Percentiles rank a stretch among this genome's conserved stretches.
phyloP scores from a whole-genome alignment of 192 early-diverging fungal genomes.

The Chytriomyces sp. region DNA sequence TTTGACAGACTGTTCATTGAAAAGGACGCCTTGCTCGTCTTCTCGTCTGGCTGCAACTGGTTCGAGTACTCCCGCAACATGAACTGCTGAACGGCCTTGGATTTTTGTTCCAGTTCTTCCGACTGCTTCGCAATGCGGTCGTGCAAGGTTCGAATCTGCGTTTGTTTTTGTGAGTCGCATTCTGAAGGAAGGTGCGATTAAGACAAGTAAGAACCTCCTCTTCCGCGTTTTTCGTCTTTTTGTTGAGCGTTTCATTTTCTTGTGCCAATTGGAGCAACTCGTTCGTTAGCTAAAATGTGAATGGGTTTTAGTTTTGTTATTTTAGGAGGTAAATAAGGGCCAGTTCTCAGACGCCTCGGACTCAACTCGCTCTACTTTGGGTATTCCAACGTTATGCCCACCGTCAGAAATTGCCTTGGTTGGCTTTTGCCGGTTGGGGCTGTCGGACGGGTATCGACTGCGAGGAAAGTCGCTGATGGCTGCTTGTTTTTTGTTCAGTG shows the following conservation, averaged over 20 bases:
- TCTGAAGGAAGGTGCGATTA: not conserved
- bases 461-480: not conserved
- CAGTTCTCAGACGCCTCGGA: not conserved
- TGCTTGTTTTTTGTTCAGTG: not conserved
- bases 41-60: constrained; percentile 56
- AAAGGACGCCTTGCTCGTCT: constrained; percentile 36
- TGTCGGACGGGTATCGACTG: constrained; percentile 21
- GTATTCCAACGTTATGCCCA: constrained; percentile 28
- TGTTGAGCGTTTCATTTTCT: constrained; percentile 59
- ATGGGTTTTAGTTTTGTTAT: not conserved
- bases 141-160: constrained; percentile 41
- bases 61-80: constrained; percentile 52
- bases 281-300: constrained; percentile 41
- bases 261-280: constrained; percentile 51
- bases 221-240: constrained; percentile 47
- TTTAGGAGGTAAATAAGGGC: not conserved
- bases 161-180: not conserved
- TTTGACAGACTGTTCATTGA: constrained; percentile 55
- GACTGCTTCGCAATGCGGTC: constrained; percentile 40
- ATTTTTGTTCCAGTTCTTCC: constrained; percentile 61
- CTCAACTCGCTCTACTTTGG: constrained; percentile 48
- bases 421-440: not conserved
- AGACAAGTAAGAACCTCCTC: constrained; percentile 46
- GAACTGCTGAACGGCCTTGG: constrained; percentile 58
- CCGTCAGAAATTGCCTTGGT: not conserved